Base-by-base conservation (phyloP, 495 filamentous ascomycete genomes). In the Penicillium argentinense region DNA sequence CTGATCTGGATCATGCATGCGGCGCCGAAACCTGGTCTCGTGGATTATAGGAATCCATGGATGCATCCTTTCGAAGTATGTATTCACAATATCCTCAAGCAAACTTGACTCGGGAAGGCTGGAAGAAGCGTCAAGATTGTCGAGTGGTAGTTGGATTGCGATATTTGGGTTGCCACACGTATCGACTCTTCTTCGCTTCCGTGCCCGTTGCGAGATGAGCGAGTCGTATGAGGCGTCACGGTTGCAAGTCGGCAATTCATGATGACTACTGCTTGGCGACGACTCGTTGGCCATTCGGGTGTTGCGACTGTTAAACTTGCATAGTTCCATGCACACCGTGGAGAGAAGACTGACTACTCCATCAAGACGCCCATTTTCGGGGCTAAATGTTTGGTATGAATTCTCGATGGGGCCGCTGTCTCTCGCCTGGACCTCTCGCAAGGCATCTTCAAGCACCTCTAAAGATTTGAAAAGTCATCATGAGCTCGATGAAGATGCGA, bases 11-110 rank as follows among this genome's bases (percentile, higher is more conserved):
- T 45, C 27, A 29, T 39, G 32, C 34, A 68, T 28, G 23, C 56
- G 46, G 19, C 36, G 42, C 2, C 55, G 54, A 48, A 72, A 69
- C 23, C 58, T 43, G 6, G 54, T 63, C 28, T 65, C 61, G 28
- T 72, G 66, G 3, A 72, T 34, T 11, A 72, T 66, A 11, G 68
- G 68, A 30, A 72, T 68, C 68, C 68, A 72, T 14, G 60, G 68
- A 41, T 72, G 68, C 6, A 67, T 48, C 2, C 52, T 43, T 5
- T 45, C 42, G 40, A 69, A 72, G 47, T 67, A 64, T 7, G 49
- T 42, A 36, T 63, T 52, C 7, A 68, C 49, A n/a, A 58, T 54
- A 38, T 53, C 51, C 22, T 65, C 53, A 3, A 68, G 40, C 2
- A 67, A 29, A 6, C 52, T 36, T 7, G 51, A 29, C 8, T 61